Evolutionary conservation across 176 grass and related monocot species (phyloP).

Genomic region (Chrysopogon serrulatus): DNA sequence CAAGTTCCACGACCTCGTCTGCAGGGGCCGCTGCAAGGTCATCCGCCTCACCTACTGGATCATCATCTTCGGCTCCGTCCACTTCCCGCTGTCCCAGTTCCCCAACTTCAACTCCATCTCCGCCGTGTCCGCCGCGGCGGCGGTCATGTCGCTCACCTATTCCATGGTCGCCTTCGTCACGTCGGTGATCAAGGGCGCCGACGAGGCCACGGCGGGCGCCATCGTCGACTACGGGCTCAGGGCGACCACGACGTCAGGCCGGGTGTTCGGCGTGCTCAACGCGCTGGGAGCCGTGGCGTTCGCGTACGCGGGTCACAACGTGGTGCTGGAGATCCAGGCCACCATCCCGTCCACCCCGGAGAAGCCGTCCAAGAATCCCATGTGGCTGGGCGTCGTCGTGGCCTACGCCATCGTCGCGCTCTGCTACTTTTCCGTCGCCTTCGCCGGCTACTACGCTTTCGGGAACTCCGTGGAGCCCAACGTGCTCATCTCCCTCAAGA

Average conservation of each 20-base stretch:
- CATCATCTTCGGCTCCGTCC: conserved; percentile 45
- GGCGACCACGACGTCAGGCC: neutral
- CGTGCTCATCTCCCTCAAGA: conserved; percentile 19
- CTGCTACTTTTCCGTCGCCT: conserved; percentile 61
- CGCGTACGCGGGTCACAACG: conserved; percentile 45
- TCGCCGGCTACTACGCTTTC: conserved; percentile 46
- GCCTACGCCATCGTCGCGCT: conserved; percentile 46
- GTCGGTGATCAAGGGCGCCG: conserved; percentile 16
- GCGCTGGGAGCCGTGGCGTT: conserved; percentile 35
- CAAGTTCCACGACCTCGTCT: conserved; percentile 45
- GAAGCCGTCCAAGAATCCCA: conserved; percentile 50
- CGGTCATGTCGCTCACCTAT: conserved; percentile 63
- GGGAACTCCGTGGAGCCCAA: conserved; percentile 28
- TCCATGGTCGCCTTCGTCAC: conserved; percentile 52
- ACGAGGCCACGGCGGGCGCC: neutral
- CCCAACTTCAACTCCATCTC: conserved; percentile 63
- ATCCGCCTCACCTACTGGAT: conserved; percentile 51
- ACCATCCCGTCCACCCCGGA: conserved; percentile 58
- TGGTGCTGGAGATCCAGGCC: conserved; percentile 75
- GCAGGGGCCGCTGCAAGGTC: conserved; percentile 8
- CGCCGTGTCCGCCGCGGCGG: conserved; percentile 51
- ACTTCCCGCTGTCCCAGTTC: conserved; percentile 51
- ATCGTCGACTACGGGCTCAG: neutral
- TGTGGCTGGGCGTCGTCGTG: conserved; percentile 51
- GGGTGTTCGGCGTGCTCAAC: conserved; percentile 33